Evolutionary conservation across 768 basidiomycete species (phyloP), one percentile per base, ranked within the genome.

Genomic region (Rhizopogon sp.): DNA sequence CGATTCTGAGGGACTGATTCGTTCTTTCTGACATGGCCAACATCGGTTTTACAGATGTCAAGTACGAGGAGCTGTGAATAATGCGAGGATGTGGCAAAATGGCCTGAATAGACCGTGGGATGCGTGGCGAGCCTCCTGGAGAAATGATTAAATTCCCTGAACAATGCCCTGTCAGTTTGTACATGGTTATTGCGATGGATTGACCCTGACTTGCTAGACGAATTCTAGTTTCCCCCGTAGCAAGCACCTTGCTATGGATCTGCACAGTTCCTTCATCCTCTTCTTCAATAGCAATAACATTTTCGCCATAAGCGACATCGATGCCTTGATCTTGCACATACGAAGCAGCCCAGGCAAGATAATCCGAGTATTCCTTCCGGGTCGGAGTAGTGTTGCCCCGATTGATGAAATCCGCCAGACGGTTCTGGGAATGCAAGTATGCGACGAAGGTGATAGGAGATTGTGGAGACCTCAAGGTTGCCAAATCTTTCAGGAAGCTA

Each of bases 401-500:
- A 60, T 82, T 81, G 61, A 82, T 80, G 70, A 81, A 83, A 31
- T 74, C 66, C 28, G 77, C 57, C 37, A 82, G 72, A 45, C 80
- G 76, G 46, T 71, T 72, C 54, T 81, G 73, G 49, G 72, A 73
- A 55, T 80, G 76, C 50, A 82, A 69, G 63, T 82, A 82, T 16
- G 76, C 68, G 43, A 81, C 60, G 70, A 81, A 82, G 17, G 77
- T 76, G 56, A 79, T 72, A 10, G 76, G 74, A 11, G 79, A 81
- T 53, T 73, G 69, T 13, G 80, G 80, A 45, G 73, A 76, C 28
- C 80, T 71, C 20, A 82, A 66, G 1, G 79, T 81, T 5, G 79
- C 80, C 6, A 82, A 70, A 62, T 82, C 80, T 63, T 82, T 77
- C 65, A 79, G 72, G 59, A 76, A 80, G 63, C 79, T 80, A 29